Percentiles rank a stretch among this genome's conserved stretches.
These are phyloP conservation scores for Brettanomyces nanus DNA, from an alignment of 805 yeast genomes.

Conservation along the genomic window DNA sequence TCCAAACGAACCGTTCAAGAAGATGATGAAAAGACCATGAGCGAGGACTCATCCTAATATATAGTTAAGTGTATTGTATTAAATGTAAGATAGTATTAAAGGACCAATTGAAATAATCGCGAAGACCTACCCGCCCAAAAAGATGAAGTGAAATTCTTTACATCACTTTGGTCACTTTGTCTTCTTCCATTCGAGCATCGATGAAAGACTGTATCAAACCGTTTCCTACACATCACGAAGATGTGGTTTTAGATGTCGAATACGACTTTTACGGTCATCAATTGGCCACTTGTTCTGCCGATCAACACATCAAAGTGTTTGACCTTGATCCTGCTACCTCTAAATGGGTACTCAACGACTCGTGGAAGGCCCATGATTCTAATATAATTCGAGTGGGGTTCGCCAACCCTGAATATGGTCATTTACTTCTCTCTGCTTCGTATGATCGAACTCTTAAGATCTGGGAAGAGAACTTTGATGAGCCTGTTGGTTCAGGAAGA, in stretches of 20 bases:
- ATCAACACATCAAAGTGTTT: conserved; percentile 87
- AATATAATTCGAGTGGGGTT: conserved; percentile 75
- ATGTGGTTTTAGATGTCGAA: conserved; percentile 79
- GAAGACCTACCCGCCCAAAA: too few species aligned
- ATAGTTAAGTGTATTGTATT: too few species aligned
- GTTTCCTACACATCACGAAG: conserved; percentile 87
- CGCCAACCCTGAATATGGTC: conserved; percentile 94
- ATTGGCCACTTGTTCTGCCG: conserved; percentile 91
- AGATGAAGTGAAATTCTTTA: too few species aligned
- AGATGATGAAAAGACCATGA: too few species aligned
- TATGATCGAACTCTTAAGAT: conserved; percentile 83
- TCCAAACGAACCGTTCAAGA: too few species aligned
- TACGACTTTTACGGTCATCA: conserved; percentile 91
- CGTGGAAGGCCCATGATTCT: conserved; percentile 94
- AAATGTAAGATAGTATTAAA: too few species aligned
- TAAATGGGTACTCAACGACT: conserved; percentile 80
- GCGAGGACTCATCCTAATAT: too few species aligned
- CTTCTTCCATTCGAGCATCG: neutral
- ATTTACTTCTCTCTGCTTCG: conserved; percentile 78
- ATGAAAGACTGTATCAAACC: conserved; percentile 46
- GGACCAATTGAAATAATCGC: too few species aligned
- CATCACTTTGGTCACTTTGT: too few species aligned
- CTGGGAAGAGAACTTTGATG: conserved; percentile 87
- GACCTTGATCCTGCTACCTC: conserved; percentile 58
- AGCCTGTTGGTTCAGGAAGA: conserved; percentile 65